Evolutionary conservation across 352 stramenopile species (phyloP), one percentile per base, ranked within the genome.

Genomic region (Albugo laibachii): DNA sequence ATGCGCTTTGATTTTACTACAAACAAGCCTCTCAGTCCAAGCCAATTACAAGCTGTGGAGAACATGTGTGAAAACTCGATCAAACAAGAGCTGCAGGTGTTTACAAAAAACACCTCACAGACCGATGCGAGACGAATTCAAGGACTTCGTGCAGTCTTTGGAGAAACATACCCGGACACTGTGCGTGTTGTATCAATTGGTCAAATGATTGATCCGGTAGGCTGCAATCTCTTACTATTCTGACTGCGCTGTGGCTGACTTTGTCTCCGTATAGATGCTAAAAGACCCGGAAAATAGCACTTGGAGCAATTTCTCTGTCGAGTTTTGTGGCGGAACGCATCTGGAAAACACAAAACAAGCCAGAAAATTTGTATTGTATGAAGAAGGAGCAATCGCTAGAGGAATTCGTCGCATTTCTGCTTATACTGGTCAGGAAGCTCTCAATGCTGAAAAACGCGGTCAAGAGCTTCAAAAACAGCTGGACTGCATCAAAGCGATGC

Each of bases 271-370:
- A 24, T 47, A 46, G 11, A 85, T 75, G 76, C 64, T 85, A 12
- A 62, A 84, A 46, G 80, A 95, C 52, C 88, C 91, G 2, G 69
- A 79, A 53, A 92, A 92, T 59, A 82, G 65, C 48, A 67, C 63
- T 11, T 97, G 86, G 84, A 72, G 59, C 49, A 73, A 94, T 50
- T 96, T 81, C 48, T 98, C 91, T 12, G 80, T 99, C 16, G 96
- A 99, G 71, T 98, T 99, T 69, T 99, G 96, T 66, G 96, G 96
- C 52, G 96, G 95, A 19, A 99, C 94, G 5, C 96, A 99, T 62
- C 53, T 99, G 34, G 73, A 69, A 47, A 98, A 98, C 64, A 98
- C 94, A 14, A 69, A 67, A 15, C 89, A 98, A 54, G 94, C 95
- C 10, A 86, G 80, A 52, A 92, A 88, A 50, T 99, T 99, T 64